These are phyloP conservation scores for Pseudocercospora macadamiae DNA, from an alignment of 2,329 filamentous ascomycete genomes.

Conservation along the genomic window DNA sequence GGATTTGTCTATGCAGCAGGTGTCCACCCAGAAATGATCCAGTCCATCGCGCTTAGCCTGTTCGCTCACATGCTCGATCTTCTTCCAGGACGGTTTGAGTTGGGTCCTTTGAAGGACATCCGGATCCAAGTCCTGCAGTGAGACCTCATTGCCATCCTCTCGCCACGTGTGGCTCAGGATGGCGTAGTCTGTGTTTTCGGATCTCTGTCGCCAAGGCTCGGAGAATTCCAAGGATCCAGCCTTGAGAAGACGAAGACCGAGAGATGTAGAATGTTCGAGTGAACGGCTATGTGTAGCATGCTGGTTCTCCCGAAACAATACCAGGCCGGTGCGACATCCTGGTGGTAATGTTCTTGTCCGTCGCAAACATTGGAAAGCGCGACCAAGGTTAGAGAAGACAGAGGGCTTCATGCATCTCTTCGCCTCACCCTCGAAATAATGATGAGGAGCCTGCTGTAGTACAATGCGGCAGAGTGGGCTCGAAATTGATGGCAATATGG, in stretches of 20 bases:
- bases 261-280: not conserved
- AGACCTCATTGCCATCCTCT: constrained; percentile 6
- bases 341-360: no score
- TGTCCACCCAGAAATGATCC: constrained; percentile 26
- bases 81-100: constrained; percentile 12
- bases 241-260: not conserved
- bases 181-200: not conserved
- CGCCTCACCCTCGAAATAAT: no score
- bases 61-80: constrained; percentile 15
- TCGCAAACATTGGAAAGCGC: no score
- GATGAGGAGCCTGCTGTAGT: no score
- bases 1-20: constrained; percentile 28
- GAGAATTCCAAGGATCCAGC: not conserved
- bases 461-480: no score
- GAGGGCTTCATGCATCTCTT: no score
- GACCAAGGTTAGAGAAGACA: no score
- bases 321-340: no score
- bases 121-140: constrained; percentile 10
- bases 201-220: not conserved
- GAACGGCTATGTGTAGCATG: not conserved
- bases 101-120: not conserved
- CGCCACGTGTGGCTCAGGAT: constrained; percentile 3
- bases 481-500: no score
- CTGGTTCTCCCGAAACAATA: no score
- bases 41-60: constrained; percentile 19